Base-by-base conservation (phyloP, 2,329 filamentous ascomycete genomes). In the Thielaviopsis punctulata region DNA sequence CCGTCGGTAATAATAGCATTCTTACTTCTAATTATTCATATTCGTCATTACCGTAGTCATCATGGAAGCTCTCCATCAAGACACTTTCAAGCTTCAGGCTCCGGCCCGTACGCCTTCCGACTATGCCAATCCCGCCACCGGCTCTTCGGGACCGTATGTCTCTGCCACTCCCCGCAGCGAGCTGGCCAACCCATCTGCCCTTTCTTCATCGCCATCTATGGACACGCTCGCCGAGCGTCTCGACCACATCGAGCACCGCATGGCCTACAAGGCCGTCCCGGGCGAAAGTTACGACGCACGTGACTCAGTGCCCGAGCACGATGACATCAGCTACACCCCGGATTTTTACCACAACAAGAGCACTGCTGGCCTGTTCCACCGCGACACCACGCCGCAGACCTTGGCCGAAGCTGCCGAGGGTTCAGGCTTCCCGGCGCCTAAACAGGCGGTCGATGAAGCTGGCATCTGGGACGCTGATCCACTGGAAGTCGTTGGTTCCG, bases 381-480 rank as follows among this genome's bases (percentile, higher is more conserved):
- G 30, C 7, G 46, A 39, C 4, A 9, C 45, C 30, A 22, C 45
- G 7, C 24, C 18, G 13, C 33, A 30, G 22, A 48, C 47, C 10
- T 13, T 47, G 7, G 41, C 25, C 7, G 50, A 49, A 23, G 23
- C 18, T 6, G 25, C 25, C 4, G 41, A 49, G 23, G 53, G 41
- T 3, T 27, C n/a, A 15, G 18, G 18, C 3, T 52, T 52, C 18
- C 49, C 49, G 15, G 45, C 27, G 27, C 21, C 24, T 15, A 36
- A 45, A 24, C 46, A 25, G 7, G 18, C 49, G 3, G 8, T 25
- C 13, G 30, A 22, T 8, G 49, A 52, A 45, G 53, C 49, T 12
- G 53, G 49, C 13, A 55, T 55, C 33, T 55, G 49, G 49, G 53
- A 55, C 22, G 49, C 50, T 12, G 46, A 55, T 15, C 49, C 53